Percentiles rank a stretch among this genome's conserved stretches.
These are phyloP conservation scores for Botrytis elliptica DNA, from an alignment of 2,329 filamentous ascomycete genomes.

Conservation along the genomic window DNA sequence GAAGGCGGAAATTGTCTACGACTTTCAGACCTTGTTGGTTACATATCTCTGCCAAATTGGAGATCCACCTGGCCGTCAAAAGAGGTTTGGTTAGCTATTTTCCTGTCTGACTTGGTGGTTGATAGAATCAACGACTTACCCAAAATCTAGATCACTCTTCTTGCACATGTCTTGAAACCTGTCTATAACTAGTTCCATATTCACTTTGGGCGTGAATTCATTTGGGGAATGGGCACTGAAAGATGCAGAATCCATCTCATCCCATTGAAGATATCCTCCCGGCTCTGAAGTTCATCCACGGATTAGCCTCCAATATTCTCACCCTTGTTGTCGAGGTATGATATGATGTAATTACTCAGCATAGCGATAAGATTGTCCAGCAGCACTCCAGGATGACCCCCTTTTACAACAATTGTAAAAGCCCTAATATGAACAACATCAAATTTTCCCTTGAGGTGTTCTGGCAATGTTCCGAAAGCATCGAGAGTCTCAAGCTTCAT, in stretches of 20 bases:
- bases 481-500: background rate
- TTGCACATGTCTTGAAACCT: background rate
- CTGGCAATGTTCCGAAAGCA: background rate
- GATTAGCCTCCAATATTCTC: background rate
- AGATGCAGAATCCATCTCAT: background rate
- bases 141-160: background rate
- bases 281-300: background rate
- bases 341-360: background rate
- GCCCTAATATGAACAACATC: background rate
- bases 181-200: background rate
- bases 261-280: background rate
- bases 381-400: background rate
- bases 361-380: background rate
- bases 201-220: background rate
- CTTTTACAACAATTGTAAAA: background rate
- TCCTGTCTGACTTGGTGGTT: background rate
- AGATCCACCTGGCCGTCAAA: background rate
- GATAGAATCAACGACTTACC: background rate
- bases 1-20: background rate
- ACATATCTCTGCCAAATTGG: background rate
- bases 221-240: background rate
- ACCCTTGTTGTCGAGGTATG: background rate
- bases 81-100: background rate
- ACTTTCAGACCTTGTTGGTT: background rate
- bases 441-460: background rate